A percentile compares a stretch with the other conserved stretches of the same genome.
These are phyloP conservation scores for Gliomastix tumulicola DNA, from an alignment of 2,329 filamentous ascomycete species.

Conservation along the genomic window DNA sequence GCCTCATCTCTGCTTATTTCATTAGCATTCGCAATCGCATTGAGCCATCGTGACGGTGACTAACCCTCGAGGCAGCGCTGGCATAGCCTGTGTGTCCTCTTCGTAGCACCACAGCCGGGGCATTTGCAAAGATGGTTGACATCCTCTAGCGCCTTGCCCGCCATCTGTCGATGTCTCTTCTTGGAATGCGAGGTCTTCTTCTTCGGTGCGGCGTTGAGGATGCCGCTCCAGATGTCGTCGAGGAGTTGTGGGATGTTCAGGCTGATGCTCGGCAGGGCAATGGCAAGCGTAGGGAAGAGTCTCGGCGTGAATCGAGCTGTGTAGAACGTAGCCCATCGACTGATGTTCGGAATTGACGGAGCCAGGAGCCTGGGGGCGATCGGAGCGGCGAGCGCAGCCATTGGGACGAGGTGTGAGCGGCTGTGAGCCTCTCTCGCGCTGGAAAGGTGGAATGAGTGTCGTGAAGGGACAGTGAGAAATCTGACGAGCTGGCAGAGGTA, in stretches of 20 bases:
- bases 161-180: constrained; percentile 88
- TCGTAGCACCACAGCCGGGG: constrained; percentile 78
- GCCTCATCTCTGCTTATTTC: constrained; percentile 31
- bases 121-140: constrained; percentile 82
- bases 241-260: constrained; percentile 52
- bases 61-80: constrained; percentile 78
- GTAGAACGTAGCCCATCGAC: constrained; percentile 34
- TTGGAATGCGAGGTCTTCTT: constrained; percentile 98
- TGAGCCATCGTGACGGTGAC: constrained; percentile 18
- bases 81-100: constrained; percentile 85
- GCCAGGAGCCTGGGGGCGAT: constrained; percentile 50
- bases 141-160: constrained; percentile 90
- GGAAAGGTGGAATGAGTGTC: too few species aligned
- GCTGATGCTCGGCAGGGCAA: constrained; percentile 55
- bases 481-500: too few species aligned
- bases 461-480: too few species aligned
- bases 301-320: constrained; percentile 37
- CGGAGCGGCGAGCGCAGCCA: constrained; percentile 36
- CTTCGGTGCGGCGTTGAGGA: constrained; percentile 90
- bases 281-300: constrained; percentile 45
- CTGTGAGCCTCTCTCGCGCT: too few species aligned
- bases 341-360: constrained; percentile 28
- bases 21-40: constrained; percentile 6
- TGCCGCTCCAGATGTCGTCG: constrained; percentile 83
- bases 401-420: too few species aligned